phyloP scores from a whole-genome alignment of 2,329 filamentous ascomycete species.

The Colletotrichum viniferum region DNA sequence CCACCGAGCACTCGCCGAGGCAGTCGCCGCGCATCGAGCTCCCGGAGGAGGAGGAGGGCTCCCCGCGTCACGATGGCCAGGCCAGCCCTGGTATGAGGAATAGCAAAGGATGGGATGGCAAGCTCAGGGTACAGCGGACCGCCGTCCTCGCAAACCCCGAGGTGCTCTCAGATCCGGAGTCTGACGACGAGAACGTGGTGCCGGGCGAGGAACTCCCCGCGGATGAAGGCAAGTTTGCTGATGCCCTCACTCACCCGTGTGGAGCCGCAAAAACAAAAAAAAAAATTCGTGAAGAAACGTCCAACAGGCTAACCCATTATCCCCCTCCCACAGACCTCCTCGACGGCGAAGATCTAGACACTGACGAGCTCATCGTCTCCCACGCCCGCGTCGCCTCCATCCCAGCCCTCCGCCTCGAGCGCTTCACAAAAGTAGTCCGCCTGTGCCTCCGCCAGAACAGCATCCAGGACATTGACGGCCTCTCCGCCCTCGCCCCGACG shows the following conservation, averaged over 20 bases:
- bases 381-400: slow-evolving; percentile 85
- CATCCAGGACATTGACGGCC: slow-evolving; percentile 80
- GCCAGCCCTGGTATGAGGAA: slow-evolving; percentile 56
- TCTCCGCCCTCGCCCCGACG: slow-evolving; percentile 67
- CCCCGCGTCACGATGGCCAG: slow-evolving; percentile 44
- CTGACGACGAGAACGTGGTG: slow-evolving; percentile 70
- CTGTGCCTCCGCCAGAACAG: slow-evolving; percentile 93
- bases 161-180: slow-evolving; percentile 83
- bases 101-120: slow-evolving; percentile 82
- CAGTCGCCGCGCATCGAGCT: slow-evolving; percentile 52
- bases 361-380: slow-evolving; percentile 85
- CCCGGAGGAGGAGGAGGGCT: slow-evolving; percentile 42
- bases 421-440: slow-evolving; percentile 77
- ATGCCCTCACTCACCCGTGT: background rate
- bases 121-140: slow-evolving; percentile 75
- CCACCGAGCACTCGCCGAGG: slow-evolving; percentile 30
- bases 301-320: slow-evolving; percentile 8
- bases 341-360: slow-evolving; percentile 63
- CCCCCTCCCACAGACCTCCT: slow-evolving; percentile 55
- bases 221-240: slow-evolving; percentile 70
- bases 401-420: slow-evolving; percentile 76
- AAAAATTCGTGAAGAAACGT: background rate
- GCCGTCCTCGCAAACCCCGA: slow-evolving; percentile 77
- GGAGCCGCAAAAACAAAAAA: too few species aligned
- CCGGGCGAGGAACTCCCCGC: slow-evolving; percentile 77